phyloP scores from a whole-genome alignment of 768 basidiomycete genomes.

The Lactarius sanguifluus region DNA sequence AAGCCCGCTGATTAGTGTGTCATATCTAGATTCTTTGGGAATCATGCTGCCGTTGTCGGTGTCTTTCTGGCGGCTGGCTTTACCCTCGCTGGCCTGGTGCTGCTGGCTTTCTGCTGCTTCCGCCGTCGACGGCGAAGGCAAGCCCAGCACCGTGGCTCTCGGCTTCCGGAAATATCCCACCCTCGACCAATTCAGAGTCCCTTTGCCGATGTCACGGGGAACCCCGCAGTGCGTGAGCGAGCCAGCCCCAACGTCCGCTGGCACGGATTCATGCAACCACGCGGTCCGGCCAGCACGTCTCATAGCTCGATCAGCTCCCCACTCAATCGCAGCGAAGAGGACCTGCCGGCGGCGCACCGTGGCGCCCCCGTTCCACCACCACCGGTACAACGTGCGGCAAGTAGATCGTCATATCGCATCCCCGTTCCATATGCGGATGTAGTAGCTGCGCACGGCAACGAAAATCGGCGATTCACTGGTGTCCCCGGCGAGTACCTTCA shows the following conservation, averaged over 20 bases:
- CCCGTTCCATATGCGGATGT: constrained; percentile 14
- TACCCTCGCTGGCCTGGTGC: constrained; percentile 45
- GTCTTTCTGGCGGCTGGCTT: constrained; percentile 72
- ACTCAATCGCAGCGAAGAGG: constrained; percentile 6
- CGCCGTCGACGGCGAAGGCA: constrained; percentile 44
- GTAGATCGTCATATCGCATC: constrained; percentile 17
- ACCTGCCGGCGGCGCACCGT: not conserved
- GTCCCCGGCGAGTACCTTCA: constrained; percentile 30
- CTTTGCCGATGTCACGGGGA: constrained; percentile 38
- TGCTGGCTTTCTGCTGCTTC: constrained; percentile 46
- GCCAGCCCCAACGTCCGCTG: not conserved
- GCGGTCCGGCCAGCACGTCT: not conserved
- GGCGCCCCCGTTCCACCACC: not conserved
- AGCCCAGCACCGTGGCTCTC: not conserved
- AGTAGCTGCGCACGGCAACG: constrained; percentile 1
- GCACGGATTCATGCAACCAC: constrained; percentile 2
- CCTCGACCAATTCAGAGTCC: constrained; percentile 35
- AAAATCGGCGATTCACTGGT: constrained; percentile 18
- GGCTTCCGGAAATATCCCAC: constrained; percentile 29
- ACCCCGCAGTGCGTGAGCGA: constrained; percentile 8
- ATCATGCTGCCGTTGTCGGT: constrained; percentile 68
- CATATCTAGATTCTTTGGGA: constrained; percentile 56
- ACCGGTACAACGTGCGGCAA: not conserved
- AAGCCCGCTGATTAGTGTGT: not conserved
- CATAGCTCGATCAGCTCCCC: constrained; percentile 4